Conservation (phyloP, 129 eudicot genomes). For the Solidago caesia region DNA sequence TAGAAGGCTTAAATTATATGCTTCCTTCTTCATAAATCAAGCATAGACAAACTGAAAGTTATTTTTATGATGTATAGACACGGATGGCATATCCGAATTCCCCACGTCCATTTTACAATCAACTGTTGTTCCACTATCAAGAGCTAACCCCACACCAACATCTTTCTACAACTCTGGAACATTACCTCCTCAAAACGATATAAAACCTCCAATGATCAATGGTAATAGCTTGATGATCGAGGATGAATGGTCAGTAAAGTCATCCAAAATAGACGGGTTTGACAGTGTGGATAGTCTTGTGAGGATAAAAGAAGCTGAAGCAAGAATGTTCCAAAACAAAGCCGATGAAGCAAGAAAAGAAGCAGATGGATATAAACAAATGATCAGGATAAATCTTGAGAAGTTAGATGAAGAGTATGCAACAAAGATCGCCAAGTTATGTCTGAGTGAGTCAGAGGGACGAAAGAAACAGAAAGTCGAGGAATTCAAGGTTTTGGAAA, state of each 20-base stretch:
- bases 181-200: slow-evolving; percentile 36
- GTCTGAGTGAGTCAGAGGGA: slow-evolving; percentile 65
- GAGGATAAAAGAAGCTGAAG: slow-evolving; percentile 69
- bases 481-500: slow-evolving; percentile 65
- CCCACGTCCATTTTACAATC: slow-evolving; percentile 39
- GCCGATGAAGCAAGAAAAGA: slow-evolving; percentile 79
- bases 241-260: slow-evolving; percentile 73
- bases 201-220: slow-evolving; percentile 30
- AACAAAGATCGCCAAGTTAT: slow-evolving; percentile 46
- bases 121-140: slow-evolving; percentile 34
- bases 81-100: slow-evolving; percentile 45
- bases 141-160: slow-evolving; percentile 17
- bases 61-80: slow-evolving; percentile 25
- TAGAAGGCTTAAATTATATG: background rate
- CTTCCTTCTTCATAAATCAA: background rate
- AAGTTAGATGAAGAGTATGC: slow-evolving; percentile 65
- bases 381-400: slow-evolving; percentile 53
- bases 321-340: slow-evolving; percentile 67
- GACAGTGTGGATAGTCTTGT: slow-evolving; percentile 76
- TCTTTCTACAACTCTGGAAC: slow-evolving; percentile 33
- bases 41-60: background rate
- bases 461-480: slow-evolving; percentile 54
- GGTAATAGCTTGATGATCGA: slow-evolving; percentile 35
- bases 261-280: slow-evolving; percentile 44
- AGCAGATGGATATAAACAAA: slow-evolving; percentile 50